Base-by-base conservation (phyloP, 2,329 filamentous ascomycete species). In the Beauveria bassiana region DNA sequence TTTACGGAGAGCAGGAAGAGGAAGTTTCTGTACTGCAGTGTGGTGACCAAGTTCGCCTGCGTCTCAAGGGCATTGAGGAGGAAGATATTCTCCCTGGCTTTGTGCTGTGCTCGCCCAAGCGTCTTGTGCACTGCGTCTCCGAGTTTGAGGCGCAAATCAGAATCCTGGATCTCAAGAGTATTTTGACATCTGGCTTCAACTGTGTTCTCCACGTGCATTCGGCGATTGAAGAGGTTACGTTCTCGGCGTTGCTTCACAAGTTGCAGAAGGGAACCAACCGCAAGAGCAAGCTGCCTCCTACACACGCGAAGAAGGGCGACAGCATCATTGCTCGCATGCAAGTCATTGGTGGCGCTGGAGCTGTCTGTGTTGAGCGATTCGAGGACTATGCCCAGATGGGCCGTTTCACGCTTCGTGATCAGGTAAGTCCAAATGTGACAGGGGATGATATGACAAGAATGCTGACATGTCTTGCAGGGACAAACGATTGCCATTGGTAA, bases 401-500 rank as follows among this genome's bases (percentile, higher is more conserved):
- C 70, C 87, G 92, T 49, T 96, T 96, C 76, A 96, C 92, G 20
- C 82, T 96, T 59, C 82, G 92, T 82, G 92, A 95, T 72, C 90
- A 93, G 83, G 89, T 91, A 81, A 69, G 81, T 70, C 22, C 26
- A 28, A 20, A 14, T 28, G 7, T 14, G 28, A 45, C 8, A 24
- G 22, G 4, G n/a, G 9, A 16, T 18, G 22, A 34, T 2, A 14
- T 14, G 5, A 43, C 16, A 16, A n/a, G 6, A 38, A 46, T 47
- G 64, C 70, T 71, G 70, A 72, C 66, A 72, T 57, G 68, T 40
- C 24, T 61, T 72, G 60, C 71, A 98, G 87, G 95, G 95, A 70
- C 93, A 98, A 89, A 99, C 95, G 0, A 97, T 99, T 79, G 95
- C 95, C 61, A 99, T 99, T 78, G 95, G 95, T 71, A 99, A 99